phyloP scores from a whole-genome alignment of 177 flowering plant species.

The Vitis hybrid region DNA sequence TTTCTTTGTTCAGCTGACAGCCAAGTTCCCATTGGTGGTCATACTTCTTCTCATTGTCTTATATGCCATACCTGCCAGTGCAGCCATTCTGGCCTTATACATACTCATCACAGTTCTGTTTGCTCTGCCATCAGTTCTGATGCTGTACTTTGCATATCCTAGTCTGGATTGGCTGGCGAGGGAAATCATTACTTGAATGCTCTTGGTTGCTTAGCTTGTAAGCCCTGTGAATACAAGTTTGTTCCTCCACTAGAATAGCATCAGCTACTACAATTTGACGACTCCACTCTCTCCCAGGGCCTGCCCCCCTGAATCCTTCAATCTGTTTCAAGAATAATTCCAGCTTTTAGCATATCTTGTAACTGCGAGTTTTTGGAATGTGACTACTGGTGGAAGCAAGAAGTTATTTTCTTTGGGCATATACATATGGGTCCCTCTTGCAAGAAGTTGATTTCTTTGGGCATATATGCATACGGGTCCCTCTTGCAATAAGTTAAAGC shows the following conservation, averaged over 20 bases:
- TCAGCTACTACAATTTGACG: slow-evolving; percentile 24
- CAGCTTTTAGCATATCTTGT: slow-evolving; percentile 3
- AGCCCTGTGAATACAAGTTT: slow-evolving; percentile 14
- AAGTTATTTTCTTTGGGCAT: no score
- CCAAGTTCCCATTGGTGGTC: slow-evolving; percentile 81
- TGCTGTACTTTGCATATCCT: slow-evolving; percentile 85
- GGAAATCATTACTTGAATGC: slow-evolving; percentile 67
- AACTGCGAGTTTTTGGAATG: background rate
- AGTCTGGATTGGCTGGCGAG: slow-evolving; percentile 91
- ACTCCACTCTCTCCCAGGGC: slow-evolving; percentile 18
- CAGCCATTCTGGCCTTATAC: slow-evolving; percentile 74
- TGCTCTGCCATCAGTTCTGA: slow-evolving; percentile 84
- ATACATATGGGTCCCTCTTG: background rate
- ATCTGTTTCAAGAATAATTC: background rate
- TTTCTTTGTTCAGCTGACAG: slow-evolving; percentile 74
- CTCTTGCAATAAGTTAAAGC: background rate
- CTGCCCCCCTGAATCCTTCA: background rate
- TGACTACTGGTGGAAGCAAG: background rate
- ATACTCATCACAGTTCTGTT: slow-evolving; percentile 65
- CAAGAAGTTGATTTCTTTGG: background rate
- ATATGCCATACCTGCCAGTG: slow-evolving; percentile 83
- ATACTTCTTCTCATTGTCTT: slow-evolving; percentile 68
- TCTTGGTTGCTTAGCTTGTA: background rate
- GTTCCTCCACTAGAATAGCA: background rate
- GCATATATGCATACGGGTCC: no score